A percentile compares a stretch with the other conserved stretches of the same genome.
Conservation (phyloP, 2,329 filamentous ascomycete genomes). For the Fusarium sp. region DNA sequence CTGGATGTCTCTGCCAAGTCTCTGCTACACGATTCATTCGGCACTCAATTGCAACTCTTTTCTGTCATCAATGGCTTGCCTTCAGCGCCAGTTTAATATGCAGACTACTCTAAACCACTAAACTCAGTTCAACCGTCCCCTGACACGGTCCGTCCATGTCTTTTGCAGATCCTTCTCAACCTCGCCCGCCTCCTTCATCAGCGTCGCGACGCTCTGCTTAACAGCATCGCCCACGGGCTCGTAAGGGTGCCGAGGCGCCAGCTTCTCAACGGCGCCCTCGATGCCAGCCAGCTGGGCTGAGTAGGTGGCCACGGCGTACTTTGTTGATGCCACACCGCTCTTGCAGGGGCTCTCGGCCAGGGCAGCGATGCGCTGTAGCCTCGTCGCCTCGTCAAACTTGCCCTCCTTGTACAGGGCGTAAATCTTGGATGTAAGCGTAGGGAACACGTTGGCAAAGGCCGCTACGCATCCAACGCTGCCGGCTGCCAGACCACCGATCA, state of each 20-base stretch:
- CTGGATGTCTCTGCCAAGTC: not conserved
- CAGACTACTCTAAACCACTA: not conserved
- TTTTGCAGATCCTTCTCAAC: constrained; percentile 47
- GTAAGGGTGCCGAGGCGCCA: constrained; percentile 69
- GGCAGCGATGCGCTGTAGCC: constrained; percentile 67
- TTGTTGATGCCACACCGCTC: constrained; percentile 70
- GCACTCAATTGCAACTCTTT: not conserved
- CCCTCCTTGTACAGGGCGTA: constrained; percentile 69
- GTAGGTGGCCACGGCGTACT: constrained; percentile 70
- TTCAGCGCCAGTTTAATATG: not conserved
- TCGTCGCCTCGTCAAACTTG: constrained; percentile 64
- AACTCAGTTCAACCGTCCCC: constrained; percentile 24
- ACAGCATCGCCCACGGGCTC: constrained; percentile 55
- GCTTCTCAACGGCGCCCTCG: constrained; percentile 63
- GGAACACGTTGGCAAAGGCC: constrained; percentile 69
- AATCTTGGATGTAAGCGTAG: constrained; percentile 62
- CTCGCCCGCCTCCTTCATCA: constrained; percentile 55
- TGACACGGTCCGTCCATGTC: constrained; percentile 30
- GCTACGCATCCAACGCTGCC: constrained; percentile 68
- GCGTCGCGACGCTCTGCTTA: constrained; percentile 46
- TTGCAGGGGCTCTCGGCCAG: constrained; percentile 72
- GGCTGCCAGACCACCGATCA: constrained; percentile 66
- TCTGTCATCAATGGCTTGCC: not conserved
- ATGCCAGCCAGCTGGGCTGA: constrained; percentile 67
- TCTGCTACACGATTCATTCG: not conserved